These are phyloP conservation scores for Botrytis porri DNA, from an alignment of 2,329 filamentous ascomycete species.

Conservation along the genomic window DNA sequence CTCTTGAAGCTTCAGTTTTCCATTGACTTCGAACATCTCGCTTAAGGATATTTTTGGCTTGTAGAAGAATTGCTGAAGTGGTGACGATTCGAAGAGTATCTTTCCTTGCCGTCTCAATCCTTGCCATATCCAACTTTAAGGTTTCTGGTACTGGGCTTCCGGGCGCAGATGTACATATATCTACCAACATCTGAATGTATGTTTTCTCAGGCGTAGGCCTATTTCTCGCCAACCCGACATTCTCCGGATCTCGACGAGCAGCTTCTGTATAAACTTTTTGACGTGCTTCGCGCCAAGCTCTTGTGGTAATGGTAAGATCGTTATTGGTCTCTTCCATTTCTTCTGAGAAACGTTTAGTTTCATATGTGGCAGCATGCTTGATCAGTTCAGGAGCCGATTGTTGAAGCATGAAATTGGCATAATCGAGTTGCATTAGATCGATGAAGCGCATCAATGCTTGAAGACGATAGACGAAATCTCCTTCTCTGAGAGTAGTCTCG, in stretches of 20 bases:
- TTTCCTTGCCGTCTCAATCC: conserved; percentile 56
- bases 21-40: conserved; percentile 74
- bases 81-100: conserved; percentile 66
- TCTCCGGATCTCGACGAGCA: conserved; percentile 66
- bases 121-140: conserved; percentile 63
- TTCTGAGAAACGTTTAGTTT: conserved; percentile 69
- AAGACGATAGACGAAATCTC: conserved; percentile 70
- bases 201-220: conserved; percentile 66
- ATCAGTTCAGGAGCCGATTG: conserved; percentile 69
- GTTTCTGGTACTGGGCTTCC: conserved; percentile 67
- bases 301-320: conserved; percentile 57
- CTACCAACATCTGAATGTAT: conserved; percentile 72
- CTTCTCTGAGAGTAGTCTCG: conserved; percentile 56
- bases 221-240: conserved; percentile 58
- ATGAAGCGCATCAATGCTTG: conserved; percentile 74
- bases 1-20: conserved; percentile 70
- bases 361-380: conserved; percentile 68
- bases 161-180: conserved; percentile 67
- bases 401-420: conserved; percentile 76
- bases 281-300: conserved; percentile 64
- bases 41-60: conserved; percentile 80
- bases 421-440: conserved; percentile 74
- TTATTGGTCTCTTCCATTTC: conserved; percentile 55
- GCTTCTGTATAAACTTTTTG: conserved; percentile 64
- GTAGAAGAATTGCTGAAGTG: conserved; percentile 70